These are phyloP conservation scores for Solanum pimpinellifolium DNA, from an alignment of 257 asterid genomes.

Conservation along the genomic window DNA sequence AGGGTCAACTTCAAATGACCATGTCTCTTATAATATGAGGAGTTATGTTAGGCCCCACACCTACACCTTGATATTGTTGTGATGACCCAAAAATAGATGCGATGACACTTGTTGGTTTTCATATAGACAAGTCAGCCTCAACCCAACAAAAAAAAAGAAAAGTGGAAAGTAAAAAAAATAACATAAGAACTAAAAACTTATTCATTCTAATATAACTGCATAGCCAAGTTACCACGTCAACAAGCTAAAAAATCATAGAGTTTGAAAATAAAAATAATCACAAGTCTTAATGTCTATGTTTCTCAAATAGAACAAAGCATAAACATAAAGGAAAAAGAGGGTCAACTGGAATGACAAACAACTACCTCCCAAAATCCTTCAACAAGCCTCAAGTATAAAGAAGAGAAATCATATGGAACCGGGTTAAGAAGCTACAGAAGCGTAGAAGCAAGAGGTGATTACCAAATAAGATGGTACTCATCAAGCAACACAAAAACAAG, in stretches of 20 bases:
- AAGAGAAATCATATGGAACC: not conserved
- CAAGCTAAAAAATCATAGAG: not conserved
- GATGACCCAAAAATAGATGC: not conserved
- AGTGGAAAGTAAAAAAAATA: no score
- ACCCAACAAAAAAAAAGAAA: not conserved
- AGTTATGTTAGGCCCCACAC: not conserved
- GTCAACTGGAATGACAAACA: not conserved
- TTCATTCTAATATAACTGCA: not conserved
- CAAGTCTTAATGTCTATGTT: not conserved
- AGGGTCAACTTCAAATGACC: not conserved
- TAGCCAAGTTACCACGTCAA: not conserved
- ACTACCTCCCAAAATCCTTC: not conserved
- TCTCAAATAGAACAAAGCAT: not conserved
- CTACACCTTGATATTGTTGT: not conserved
- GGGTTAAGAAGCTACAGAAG: not conserved
- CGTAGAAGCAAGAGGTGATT: not conserved
- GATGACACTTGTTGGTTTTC: not conserved
- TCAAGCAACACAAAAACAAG: not conserved
- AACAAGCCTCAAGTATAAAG: not conserved
- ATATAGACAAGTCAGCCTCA: not conserved
- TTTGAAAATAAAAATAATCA: no score
- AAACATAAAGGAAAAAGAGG: not conserved
- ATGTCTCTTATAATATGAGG: not conserved
- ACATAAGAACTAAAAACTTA: not conserved
- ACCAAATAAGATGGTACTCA: not conserved